A percentile compares a stretch with the other conserved stretches of the same genome.
Evolutionary conservation across 1,284 basidiomycete species (phyloP).

Genomic region (Boletus albobrunnescens): DNA sequence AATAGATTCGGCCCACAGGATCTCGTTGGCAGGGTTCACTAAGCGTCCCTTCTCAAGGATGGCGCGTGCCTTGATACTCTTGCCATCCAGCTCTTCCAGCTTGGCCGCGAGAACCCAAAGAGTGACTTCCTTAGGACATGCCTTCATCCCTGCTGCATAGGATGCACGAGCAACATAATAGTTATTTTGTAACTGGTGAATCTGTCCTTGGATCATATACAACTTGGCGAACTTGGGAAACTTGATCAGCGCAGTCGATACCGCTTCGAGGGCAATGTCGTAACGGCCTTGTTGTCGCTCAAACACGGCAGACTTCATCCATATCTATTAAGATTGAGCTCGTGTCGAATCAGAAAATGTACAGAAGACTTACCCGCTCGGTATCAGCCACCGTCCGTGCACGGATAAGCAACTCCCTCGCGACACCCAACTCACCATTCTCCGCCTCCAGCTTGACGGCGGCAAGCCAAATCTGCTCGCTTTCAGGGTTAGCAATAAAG

Average conservation of each 20-base stretch:
- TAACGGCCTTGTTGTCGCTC: constrained; percentile 84
- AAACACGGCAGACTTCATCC: constrained; percentile 97
- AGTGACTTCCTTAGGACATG: constrained; percentile 76
- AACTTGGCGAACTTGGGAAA: constrained; percentile 89
- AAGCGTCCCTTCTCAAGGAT: constrained; percentile 88
- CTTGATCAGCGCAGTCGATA: constrained; percentile 71
- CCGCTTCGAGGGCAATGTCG: constrained; percentile 70
- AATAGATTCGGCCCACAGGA: constrained; percentile 88
- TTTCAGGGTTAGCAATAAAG: constrained; percentile 93
- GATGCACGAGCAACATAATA: constrained; percentile 69
- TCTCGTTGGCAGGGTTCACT: constrained; percentile 79
- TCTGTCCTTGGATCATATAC: constrained; percentile 96
- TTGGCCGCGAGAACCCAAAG: constrained; percentile 88
- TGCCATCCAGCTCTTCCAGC: constrained; percentile 83
- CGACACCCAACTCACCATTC: constrained; percentile 85
- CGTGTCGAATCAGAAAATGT: neutral
- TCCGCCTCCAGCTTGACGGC: constrained; percentile 95
- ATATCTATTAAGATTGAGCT: constrained; percentile 57
- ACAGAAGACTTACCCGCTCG: constrained; percentile 61
- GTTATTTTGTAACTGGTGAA: constrained; percentile 63
- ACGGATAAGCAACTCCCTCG: constrained; percentile 80
- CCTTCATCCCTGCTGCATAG: constrained; percentile 77
- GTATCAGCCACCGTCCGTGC: constrained; percentile 89
- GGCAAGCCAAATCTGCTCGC: constrained; percentile 95
- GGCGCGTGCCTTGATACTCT: constrained; percentile 90